Evolutionary conservation across 345 rosid species (phyloP), one percentile per base, ranked within the genome.

Genomic region (Syzygium jambos): DNA sequence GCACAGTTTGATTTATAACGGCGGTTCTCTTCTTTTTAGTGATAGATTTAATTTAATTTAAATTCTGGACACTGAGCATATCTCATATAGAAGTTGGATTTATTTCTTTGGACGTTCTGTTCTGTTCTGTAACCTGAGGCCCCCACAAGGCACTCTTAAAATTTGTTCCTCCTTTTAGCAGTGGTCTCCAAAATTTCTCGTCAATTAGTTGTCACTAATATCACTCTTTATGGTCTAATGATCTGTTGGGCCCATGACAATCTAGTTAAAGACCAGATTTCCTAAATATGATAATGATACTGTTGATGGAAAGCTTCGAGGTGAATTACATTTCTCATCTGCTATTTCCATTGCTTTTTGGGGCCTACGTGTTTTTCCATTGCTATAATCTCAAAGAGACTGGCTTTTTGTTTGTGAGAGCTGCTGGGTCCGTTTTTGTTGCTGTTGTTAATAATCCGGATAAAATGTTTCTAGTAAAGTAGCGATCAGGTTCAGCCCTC

Each of bases 151-250:
- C 61, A 52, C 87, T 30, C 87, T 85, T 43, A 38, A 53, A 43
- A 27, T 85, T 41, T 38, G 82, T 41, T 38, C 49, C 41, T 73
- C 49, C 38, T 19, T 73, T 73, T 34, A 19, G 80, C 80, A 17
- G 82, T 21, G 49, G 49, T 73, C 82, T 38, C 49, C 21, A 14
- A 73, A 73, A 38, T 41, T 73, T 73, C 82, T 73, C 49, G 21
- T 73, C 82, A 19, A 73, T 34, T 73, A 73, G 46, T 73, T 38
- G 82, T 73, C 23, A 51, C 52, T 86, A 84, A 88, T 86, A 78
- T 73, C 78, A 3, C 61, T 85, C 88, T 27, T 93, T 87, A 90
- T 88, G 59, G 84, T 85, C 86, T 90, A 90, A 89, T 90, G 84
- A 88, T 90, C 53, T 54, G 43, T 55, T 43, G 89, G 86, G 56